Base-by-base conservation (phyloP, 208 protist species). In the Trypanosomatidae sp. region DNA sequence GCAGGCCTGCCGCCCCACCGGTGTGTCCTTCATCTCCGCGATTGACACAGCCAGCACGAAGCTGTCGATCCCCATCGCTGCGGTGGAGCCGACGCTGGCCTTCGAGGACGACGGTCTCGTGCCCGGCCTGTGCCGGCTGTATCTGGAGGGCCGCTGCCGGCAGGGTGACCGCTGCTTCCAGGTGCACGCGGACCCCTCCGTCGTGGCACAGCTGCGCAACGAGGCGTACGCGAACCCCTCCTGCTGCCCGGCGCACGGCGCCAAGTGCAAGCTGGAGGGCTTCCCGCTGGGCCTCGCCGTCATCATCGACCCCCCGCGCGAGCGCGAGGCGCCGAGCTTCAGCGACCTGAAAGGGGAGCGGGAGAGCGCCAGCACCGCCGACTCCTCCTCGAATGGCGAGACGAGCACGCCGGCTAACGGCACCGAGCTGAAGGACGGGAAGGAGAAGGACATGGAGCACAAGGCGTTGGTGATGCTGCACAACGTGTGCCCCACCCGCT, bases 41-140 rank as follows among this genome's bases (percentile, higher is more conserved):
- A 86, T 96, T 43, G 92, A 96, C 73, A 86, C 86, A n/a, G 73
- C 79, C 39, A 93, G 85, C 79, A 94, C 90, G 10, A 97, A 97
- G 75, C 80, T 97, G n/a, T 52, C 62, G 5, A 87, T 97, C 50
- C 92, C 92, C 0, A 66, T 88, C 17, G 79, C 66, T 4, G 89
- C 87, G 2, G 82, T 95, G 30, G 82, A 90, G 79, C 87, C 83
- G 28, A 95, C 92, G 25, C 81, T 88, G 69, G 92, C 90, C 1
- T 71, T 95, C 28, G 70, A 91, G 46, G 89, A 94, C 60, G 87
- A 94, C 59, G 90, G 90, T 0, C 82, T 95, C 3, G 90, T 95
- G 56, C 92, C 90, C 0, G 89, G 89, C 13, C 66, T 97, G 59
- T 97, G 92, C 71, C 84, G 89, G 2, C 86, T 97, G 22, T 92